These are phyloP conservation scores for Cryptosporidium baileyi DNA, from an alignment of 169 alveolate species.

Conservation along the genomic window DNA sequence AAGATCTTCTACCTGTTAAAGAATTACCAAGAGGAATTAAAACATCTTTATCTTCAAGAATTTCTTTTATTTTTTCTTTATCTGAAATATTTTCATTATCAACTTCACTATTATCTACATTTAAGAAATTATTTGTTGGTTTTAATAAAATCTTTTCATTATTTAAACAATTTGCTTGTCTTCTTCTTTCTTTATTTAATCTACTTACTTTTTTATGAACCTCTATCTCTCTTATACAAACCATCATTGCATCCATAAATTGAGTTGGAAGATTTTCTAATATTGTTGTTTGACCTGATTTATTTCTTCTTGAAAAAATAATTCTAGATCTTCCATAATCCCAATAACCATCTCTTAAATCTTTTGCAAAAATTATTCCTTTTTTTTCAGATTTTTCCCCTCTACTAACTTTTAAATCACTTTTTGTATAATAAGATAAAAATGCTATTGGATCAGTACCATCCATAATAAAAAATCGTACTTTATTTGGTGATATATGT, in stretches of 20 bases:
- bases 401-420: constrained; percentile 61
- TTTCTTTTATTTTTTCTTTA: background rate
- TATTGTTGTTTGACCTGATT: constrained; percentile 59
- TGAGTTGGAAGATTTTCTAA: constrained; percentile 55
- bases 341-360: constrained; percentile 63
- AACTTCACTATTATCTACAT: background rate
- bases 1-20: constrained; percentile 40
- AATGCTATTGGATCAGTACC: constrained; percentile 75
- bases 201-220: constrained; percentile 46
- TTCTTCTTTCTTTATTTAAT: constrained; percentile 16
- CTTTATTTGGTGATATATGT: constrained; percentile 69
- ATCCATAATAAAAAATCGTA: constrained; percentile 77
- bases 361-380: constrained; percentile 63
- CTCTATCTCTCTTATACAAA: constrained; percentile 62
- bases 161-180: background rate
- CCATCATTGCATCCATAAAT: constrained; percentile 68
- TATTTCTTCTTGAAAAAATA: constrained; percentile 49
- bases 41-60: background rate
- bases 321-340: constrained; percentile 53
- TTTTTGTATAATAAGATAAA: constrained; percentile 47
- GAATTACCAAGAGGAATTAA: constrained; percentile 26
- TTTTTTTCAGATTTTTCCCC: constrained; percentile 66
- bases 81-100: background rate
- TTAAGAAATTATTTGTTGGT: background rate
- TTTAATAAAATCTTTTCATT: background rate